Evolutionary conservation across 805 yeast genomes (phyloP), one percentile per base, ranked within the genome.

Genomic region (Kluyveromyces starmeri): DNA sequence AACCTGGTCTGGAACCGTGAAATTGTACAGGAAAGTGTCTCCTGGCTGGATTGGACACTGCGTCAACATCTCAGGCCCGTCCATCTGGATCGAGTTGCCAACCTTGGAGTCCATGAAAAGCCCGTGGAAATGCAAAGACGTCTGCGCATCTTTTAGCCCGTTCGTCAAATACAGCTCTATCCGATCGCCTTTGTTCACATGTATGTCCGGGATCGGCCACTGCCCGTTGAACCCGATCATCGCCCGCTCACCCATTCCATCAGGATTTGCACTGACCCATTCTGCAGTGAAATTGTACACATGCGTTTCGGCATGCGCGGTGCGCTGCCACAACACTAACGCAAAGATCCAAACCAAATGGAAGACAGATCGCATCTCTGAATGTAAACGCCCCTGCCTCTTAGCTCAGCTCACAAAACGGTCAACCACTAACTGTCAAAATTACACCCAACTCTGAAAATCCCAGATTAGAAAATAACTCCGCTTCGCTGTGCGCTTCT

Each of bases 1-100:
- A 38, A 68, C 75, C 62, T 92, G 96, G 40, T 56, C 59, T 32
- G 72, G 73, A 41, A 86, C 84, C 18, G 95, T 81, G 61, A 92
- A 92, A 67, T 89, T 86, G 68, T 92, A 92, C 43, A 78, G 59
- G 61, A 74, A 67, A 13, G 82, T 70, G 41, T 73, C 71, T 36
- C 82, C 82, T 5, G 94, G 81, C n/a, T 83, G 77, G 45, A 85
- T 78, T 19, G 95, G 94, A 70, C 97, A 92, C 62, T 89, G 96
- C 22, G 83, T 75, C 29, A 89, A 68, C 73, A 73, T 66, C 49
- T 81, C 82, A 11, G 95, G 94, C 39, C 98, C 98, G 59, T 89
- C 98, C 89, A 82, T 81, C 51, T 67, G 73, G 24, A 40, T 46
- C 7, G 34, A 32, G 32, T 53, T 51, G 32, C 63, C 65, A 44